Evolutionary conservation across 805 yeast species (phyloP), one percentile per base, ranked within the genome.

Genomic region (Metschnikowia aberdeeniae): DNA sequence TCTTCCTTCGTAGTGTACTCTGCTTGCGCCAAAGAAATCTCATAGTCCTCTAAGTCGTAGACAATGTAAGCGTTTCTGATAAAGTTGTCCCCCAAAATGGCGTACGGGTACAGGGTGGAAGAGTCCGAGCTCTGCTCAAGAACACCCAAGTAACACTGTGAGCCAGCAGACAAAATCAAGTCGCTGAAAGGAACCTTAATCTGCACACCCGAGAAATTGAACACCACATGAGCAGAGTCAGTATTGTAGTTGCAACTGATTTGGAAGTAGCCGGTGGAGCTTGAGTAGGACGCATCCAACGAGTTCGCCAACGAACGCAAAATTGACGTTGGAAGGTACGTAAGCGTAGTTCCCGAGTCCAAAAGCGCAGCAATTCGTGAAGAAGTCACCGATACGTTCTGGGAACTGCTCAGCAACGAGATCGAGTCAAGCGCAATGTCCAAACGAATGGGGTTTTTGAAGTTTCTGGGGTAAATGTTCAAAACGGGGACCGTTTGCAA

Each of bases 31-130:
- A 84, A 53, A 3, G 86, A 79, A 32, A 84, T 67, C 54, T 77
- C 72, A 38, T 63, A 64, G 56, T 75, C 75, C 28, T 80, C 86
- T 42, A 82, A 63, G 60, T 85, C 84, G 61, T 76, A 82, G 12
- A 82, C 87, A 24, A 80, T 72, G 60, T 82, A 84, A 2, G 83
- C 82, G 46, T 77, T 73, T 43, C 86, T 70, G 51, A 86, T 63
- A 57, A 85, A 77, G 37, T 77, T 74, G 58, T 83, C 89, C 9
- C 93, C 93, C 31, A 86, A 67, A 44, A 82, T 70, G 13, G 66
- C 54, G 44, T 40, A 42, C 3, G 76, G 73, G 56, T 81, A 86
- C 12, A 89, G 90, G 44, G 81, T 69, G 33, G 63, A 46, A 43
- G 54, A 54, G 34, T 36, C 32, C 10, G 32, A 29, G 13, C 30